Evolutionary conservation across 1,284 basidiomycete species (phyloP).

Genomic region (Melampsora larici-populina): DNA sequence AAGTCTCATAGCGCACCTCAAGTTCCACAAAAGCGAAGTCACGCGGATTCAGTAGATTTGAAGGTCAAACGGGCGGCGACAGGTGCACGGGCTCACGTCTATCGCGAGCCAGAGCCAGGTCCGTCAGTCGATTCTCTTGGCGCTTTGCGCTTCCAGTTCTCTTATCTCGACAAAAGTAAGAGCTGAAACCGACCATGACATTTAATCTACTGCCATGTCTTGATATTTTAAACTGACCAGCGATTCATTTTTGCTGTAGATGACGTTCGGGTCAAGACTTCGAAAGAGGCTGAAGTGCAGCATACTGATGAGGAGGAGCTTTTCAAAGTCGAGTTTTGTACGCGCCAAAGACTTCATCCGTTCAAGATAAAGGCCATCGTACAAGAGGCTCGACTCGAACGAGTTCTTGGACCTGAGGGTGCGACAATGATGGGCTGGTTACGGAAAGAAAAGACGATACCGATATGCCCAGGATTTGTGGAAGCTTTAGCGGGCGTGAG

Average conservation of each 20-base stretch:
- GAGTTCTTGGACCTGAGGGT: not conserved
- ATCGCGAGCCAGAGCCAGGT: not conserved
- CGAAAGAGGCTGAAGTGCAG: constrained; percentile 20
- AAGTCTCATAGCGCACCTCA: not conserved
- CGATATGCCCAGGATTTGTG: constrained; percentile 32
- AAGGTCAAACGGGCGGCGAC: constrained; percentile 2
- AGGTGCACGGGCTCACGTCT: not conserved
- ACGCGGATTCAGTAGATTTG: not conserved
- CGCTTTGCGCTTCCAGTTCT: constrained; percentile 3
- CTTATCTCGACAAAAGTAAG: constrained; percentile 5
- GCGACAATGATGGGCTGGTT: constrained; percentile 39
- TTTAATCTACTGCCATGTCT: not conserved
- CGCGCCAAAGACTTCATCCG: constrained; percentile 30
- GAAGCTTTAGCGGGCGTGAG: not conserved
- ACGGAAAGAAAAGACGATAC: constrained; percentile 15
- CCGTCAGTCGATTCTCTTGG: not conserved
- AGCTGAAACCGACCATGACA: not conserved
- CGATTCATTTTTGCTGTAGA: not conserved
- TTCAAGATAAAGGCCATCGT: constrained; percentile 21
- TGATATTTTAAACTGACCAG: not conserved
- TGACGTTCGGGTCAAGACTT: constrained; percentile 1
- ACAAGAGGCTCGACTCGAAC: constrained; percentile 6
- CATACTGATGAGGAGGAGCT: not conserved
- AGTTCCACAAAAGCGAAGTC: not conserved
- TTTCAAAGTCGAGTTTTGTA: constrained; percentile 31